These are phyloP conservation scores for Ilyonectria robusta DNA, from an alignment of 2,329 filamentous ascomycete genomes.

Conservation along the genomic window DNA sequence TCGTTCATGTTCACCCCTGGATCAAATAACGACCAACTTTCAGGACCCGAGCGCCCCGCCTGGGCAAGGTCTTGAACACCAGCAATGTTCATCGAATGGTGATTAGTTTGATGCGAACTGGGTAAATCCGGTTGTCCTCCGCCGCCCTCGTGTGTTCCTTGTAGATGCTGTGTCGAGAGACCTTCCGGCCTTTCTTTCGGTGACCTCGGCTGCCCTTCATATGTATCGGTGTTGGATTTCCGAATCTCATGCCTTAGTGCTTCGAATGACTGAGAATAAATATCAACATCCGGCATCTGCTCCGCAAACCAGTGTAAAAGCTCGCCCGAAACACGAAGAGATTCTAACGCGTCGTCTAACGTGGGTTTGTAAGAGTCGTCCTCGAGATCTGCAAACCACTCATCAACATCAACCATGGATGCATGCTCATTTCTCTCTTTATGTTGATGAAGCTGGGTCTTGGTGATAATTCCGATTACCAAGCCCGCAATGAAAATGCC, in stretches of 20 bases:
- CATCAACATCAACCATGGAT: background rate
- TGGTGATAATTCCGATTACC: background rate
- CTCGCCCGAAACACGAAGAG: background rate
- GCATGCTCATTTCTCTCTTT: background rate
- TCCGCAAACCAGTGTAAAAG: background rate
- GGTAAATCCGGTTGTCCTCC: too few species aligned
- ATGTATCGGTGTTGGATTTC: too few species aligned
- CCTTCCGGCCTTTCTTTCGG: too few species aligned
- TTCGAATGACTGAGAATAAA: background rate
- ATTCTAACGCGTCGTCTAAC: background rate
- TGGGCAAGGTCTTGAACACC: too few species aligned
- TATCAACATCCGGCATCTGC: background rate
- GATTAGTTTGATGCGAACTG: too few species aligned
- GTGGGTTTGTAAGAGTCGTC: background rate
- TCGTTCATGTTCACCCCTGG: background rate
- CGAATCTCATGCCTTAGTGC: background rate
- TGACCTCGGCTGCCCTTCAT: background rate
- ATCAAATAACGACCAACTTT: background rate
- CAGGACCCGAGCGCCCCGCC: background rate
- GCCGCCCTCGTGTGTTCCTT: too few species aligned
- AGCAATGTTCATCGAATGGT: too few species aligned
- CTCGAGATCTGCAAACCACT: background rate
- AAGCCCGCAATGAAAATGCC: background rate
- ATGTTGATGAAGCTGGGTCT: background rate
- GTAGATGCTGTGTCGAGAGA: too few species aligned